phyloP scores from a whole-genome alignment of 2,329 filamentous ascomycete genomes.

The Didymella arachidicola region DNA sequence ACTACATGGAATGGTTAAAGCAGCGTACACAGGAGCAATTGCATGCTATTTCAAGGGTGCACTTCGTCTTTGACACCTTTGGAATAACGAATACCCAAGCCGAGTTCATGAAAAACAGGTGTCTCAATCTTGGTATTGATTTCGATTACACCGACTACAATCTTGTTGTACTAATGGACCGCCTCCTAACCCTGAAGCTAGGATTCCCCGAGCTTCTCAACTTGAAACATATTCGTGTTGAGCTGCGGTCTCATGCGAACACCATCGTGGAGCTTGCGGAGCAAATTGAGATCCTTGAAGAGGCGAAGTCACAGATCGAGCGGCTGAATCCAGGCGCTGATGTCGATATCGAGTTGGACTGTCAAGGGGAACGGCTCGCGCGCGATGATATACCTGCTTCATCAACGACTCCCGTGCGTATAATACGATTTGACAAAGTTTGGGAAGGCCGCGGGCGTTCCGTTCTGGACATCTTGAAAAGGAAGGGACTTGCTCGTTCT shows the following conservation, averaged over 20 bases:
- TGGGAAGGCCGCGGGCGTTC: neutral
- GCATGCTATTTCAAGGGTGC: neutral
- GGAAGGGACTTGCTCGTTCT: neutral
- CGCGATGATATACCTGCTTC: neutral
- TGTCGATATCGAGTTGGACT: neutral
- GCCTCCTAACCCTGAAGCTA: neutral
- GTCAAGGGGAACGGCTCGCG: neutral
- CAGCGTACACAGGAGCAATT: neutral
- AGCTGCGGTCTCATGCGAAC: neutral
- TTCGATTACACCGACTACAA: neutral
- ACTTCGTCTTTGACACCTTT: constrained; percentile 4
- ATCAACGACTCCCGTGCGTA: neutral
- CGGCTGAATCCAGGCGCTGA: neutral
- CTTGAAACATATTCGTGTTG: neutral
- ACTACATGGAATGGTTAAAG: constrained; percentile 1
- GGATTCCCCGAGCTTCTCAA: neutral
- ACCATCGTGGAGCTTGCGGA: neutral
- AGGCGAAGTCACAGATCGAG: neutral
- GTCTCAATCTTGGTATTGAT: neutral
- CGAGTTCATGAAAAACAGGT: neutral
- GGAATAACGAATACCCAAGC: neutral
- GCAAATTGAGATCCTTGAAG: neutral
- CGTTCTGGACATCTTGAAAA: neutral
- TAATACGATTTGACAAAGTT: neutral
- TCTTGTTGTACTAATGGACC: neutral